A percentile compares a stretch with the other conserved stretches of the same genome.
phyloP scores from a whole-genome alignment of 2,329 filamentous ascomycete genomes.

The Fusarium sp. region DNA sequence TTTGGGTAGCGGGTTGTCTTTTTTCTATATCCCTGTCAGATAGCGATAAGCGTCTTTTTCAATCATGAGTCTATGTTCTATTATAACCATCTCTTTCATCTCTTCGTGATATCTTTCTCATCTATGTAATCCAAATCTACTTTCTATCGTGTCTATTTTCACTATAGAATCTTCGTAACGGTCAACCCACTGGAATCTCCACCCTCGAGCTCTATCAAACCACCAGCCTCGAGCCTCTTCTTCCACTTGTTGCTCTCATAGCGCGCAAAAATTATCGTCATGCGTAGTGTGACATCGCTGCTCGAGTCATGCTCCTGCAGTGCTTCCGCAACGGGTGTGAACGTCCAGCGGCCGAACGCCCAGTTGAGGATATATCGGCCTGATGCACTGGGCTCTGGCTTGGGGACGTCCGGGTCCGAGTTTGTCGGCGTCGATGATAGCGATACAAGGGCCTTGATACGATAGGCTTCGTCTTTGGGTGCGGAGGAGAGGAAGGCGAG shows the following conservation, averaged over 20 bases:
- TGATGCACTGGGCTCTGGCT: conserved; percentile 51
- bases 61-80: conserved; percentile 36
- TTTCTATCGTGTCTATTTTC: conserved; percentile 18
- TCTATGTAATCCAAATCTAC: conserved; percentile 27
- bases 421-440: conserved; percentile 61
- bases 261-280: conserved; percentile 81
- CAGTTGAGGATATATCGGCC: conserved; percentile 92
- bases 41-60: conserved; percentile 33
- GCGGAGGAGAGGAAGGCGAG: conserved; percentile 76
- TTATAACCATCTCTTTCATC: conserved; percentile 35
- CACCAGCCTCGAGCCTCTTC: conserved; percentile 74
- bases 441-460: conserved; percentile 82
- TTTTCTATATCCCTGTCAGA: conserved; percentile 31
- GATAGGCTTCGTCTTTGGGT: conserved; percentile 93
- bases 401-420: conserved; percentile 64
- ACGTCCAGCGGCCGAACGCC: conserved; percentile 97
- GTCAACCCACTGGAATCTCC: conserved; percentile 62
- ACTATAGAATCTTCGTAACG: conserved; percentile 65
- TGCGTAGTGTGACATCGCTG: conserved; percentile 69
- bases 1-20: conserved; percentile 32
- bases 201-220: conserved; percentile 65
- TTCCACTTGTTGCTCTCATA: conserved; percentile 83
- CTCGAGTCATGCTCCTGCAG: conserved; percentile 67
- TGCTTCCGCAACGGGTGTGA: conserved; percentile 69
- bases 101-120: conserved; percentile 31